Conservation (phyloP, 345 rosid genomes). For the Mangifera indica region DNA sequence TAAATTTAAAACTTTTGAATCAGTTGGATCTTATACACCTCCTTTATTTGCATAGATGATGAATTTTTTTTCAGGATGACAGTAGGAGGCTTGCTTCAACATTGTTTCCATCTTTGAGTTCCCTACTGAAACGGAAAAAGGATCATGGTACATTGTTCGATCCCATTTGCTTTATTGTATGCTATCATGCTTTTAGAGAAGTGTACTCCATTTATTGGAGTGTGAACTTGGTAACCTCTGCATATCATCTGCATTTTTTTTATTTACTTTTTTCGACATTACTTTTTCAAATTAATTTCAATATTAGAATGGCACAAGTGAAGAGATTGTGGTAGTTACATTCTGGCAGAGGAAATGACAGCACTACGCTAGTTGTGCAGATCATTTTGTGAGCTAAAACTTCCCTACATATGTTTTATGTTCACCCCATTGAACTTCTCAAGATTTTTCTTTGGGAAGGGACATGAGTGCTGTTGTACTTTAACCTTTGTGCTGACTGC, state of each 20-base stretch:
- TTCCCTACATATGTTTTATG: too few relatives aligned
- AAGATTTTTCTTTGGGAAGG: too few relatives aligned
- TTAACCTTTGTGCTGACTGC: background rate
- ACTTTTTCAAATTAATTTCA: background rate
- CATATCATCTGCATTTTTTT: background rate
- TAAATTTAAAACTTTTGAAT: background rate
- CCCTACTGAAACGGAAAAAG: constrained; percentile 61
- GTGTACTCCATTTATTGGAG: background rate
- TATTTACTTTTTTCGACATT: background rate
- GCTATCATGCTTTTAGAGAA: background rate
- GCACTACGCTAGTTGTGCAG: too few relatives aligned
- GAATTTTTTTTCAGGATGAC: constrained; percentile 64
- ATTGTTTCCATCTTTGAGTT: constrained; percentile 70
- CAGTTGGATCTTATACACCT: background rate
- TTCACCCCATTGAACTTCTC: too few relatives aligned
- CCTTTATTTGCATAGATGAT: constrained; percentile 15
- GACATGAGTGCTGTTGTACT: too few relatives aligned
- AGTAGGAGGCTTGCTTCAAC: constrained; percentile 71
- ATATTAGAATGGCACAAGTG: background rate
- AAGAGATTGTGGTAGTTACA: background rate
- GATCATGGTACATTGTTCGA: constrained; percentile 62
- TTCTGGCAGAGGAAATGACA: background rate
- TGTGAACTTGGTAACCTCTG: background rate
- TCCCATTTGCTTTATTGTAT: background rate
- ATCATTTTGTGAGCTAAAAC: too few relatives aligned